Evolutionary conservation across 805 yeast species (phyloP).

Genomic region (Saccharomycopsis sp.): DNA sequence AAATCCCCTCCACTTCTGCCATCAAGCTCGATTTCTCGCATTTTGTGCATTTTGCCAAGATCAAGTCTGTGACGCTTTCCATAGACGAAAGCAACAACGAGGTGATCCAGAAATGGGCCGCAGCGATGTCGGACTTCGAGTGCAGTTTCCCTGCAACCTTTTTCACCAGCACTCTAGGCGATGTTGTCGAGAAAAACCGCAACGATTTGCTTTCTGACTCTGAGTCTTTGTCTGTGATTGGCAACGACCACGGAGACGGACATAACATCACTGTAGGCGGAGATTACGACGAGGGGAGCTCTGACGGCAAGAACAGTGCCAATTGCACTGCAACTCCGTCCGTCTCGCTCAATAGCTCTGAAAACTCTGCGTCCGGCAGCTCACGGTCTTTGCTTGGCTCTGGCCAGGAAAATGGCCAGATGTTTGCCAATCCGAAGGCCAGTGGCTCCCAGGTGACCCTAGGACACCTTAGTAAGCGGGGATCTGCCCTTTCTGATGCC

Average conservation of each 20-base stretch:
- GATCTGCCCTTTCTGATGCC: background rate
- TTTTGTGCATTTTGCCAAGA: background rate
- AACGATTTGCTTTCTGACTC: background rate
- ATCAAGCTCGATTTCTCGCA: conserved; percentile 15
- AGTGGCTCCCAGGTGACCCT: background rate
- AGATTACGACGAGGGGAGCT: background rate
- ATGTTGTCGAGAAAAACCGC: background rate
- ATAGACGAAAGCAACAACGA: conserved; percentile 15
- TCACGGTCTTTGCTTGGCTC: background rate
- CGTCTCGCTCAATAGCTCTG: no score
- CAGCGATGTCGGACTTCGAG: conserved; percentile 19
- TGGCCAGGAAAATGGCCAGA: background rate
- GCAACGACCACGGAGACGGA: background rate
- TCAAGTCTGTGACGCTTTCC: conserved; percentile 10
- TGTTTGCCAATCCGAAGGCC: background rate
- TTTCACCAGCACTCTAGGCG: conserved; percentile 16
- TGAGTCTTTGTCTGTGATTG: background rate
- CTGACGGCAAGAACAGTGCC: background rate
- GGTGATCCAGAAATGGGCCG: conserved; percentile 21
- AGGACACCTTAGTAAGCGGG: background rate
- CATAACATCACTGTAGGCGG: background rate
- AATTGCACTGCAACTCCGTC: background rate
- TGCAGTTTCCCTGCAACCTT: conserved; percentile 17
- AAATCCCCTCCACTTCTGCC: conserved; percentile 15
- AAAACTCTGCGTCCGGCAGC: background rate